Percentiles rank a stretch among this genome's conserved stretches.
Conservation (phyloP, 108 stramenopile genomes). For the Cyclostephanos invisitatus region DNA sequence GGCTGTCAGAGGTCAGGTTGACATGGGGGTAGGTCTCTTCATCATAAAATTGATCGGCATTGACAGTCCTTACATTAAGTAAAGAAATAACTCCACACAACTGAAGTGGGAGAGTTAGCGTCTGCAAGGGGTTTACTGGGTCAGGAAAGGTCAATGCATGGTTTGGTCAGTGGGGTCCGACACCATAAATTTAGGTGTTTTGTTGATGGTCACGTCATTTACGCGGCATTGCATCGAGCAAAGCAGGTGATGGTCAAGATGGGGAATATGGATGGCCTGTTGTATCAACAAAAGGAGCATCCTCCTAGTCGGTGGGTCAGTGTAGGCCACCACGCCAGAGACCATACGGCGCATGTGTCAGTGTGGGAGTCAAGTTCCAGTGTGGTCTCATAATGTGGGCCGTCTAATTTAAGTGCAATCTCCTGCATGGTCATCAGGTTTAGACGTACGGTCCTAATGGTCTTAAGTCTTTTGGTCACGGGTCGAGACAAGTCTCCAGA, state of each 20-base stretch:
- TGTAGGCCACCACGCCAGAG: not conserved
- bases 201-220: constrained; percentile 21
- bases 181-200: constrained; percentile 17
- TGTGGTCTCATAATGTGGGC: constrained; percentile 2
- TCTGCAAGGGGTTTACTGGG: not conserved
- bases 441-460: no score
- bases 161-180: constrained; percentile 8
- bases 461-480: no score
- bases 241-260: constrained; percentile 21
- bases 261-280: constrained; percentile 16
- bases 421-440: no score
- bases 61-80: not conserved
- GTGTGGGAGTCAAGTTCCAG: constrained; percentile 33
- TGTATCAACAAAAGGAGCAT: not conserved
- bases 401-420: not conserved
- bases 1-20: constrained; percentile 9
- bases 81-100: not conserved
- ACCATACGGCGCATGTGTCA: constrained; percentile 10
- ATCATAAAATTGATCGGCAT: not conserved
- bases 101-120: not conserved
- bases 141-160: constrained; percentile 12
- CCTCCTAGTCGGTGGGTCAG: not conserved
- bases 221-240: constrained; percentile 29
- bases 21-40: not conserved
- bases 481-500: no score